Percentiles rank a stretch among this genome's conserved stretches.
These are phyloP conservation scores for Kwoniella bestiolae DNA, from an alignment of 768 basidiomycete species.

Conservation along the genomic window DNA sequence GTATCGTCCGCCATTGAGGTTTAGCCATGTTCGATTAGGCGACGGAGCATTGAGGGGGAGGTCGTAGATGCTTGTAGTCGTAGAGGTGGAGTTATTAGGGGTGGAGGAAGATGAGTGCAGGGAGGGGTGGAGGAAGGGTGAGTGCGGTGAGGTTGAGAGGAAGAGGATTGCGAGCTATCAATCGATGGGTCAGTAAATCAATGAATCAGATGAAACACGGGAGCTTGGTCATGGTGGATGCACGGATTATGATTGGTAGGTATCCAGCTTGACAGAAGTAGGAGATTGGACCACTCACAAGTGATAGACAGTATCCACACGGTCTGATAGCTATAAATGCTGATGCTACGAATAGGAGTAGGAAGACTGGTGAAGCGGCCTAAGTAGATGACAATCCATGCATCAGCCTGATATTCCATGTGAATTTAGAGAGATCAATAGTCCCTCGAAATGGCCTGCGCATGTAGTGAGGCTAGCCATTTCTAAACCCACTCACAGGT, in stretches of 20 bases:
- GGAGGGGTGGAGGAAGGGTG: constrained; percentile 16
- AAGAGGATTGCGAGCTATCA: constrained; percentile 26
- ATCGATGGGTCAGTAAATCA: too few relatives aligned
- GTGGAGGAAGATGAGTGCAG: constrained; percentile 12
- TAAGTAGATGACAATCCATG: too few relatives aligned
- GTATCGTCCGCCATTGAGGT: constrained; percentile 26
- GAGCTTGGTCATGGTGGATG: too few relatives aligned
- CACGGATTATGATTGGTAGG: neutral
- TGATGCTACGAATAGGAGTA: constrained; percentile 22
- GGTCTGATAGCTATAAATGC: constrained; percentile 31
- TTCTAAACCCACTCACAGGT: constrained; percentile 37
- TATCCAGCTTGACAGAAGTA: too few relatives aligned
- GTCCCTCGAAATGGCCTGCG: too few relatives aligned
- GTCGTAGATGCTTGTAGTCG: constrained; percentile 2
- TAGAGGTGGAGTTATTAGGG: neutral
- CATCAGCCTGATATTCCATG: too few relatives aligned
- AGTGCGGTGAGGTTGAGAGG: constrained; percentile 14
- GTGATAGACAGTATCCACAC: constrained; percentile 37
- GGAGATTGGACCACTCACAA: constrained; percentile 23
- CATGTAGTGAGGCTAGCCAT: neutral
- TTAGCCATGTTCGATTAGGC: constrained; percentile 35
- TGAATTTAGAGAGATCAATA: too few relatives aligned
- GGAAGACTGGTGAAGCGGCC: constrained; percentile 39
- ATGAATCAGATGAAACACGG: too few relatives aligned
- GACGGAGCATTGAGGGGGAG: constrained; percentile 22